These are phyloP conservation scores for Terfezia claveryi DNA, from an alignment of 495 filamentous ascomycete species.

Conservation along the genomic window DNA sequence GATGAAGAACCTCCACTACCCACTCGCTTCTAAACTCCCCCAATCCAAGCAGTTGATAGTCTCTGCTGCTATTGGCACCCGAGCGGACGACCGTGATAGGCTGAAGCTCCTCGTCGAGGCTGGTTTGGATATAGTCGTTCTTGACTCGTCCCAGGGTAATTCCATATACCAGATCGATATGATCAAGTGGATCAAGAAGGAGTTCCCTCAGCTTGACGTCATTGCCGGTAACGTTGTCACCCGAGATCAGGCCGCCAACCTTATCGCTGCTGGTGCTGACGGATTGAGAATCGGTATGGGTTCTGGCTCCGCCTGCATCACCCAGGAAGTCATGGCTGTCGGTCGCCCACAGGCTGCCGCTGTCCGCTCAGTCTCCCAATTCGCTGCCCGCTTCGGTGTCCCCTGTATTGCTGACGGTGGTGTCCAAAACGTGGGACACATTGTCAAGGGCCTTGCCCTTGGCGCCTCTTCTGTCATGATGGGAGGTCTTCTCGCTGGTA, in stretches of 20 bases:
- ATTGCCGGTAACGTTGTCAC: slow-evolving; percentile 98
- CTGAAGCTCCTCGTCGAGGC: slow-evolving; percentile 80
- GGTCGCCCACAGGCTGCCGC: slow-evolving; percentile 85
- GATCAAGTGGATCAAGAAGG: slow-evolving; percentile 83
- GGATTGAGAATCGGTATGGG: slow-evolving; percentile 98
- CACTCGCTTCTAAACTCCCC: slow-evolving; percentile 85
- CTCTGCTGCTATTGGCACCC: slow-evolving; percentile 84
- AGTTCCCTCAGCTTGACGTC: slow-evolving; percentile 68
- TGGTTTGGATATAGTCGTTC: slow-evolving; percentile 82
- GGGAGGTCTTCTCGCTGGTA: slow-evolving; percentile 91
- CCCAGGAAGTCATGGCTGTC: slow-evolving; percentile 98
- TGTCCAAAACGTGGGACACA: slow-evolving; percentile 95
- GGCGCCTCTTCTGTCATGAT: slow-evolving; percentile 97
- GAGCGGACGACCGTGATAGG: slow-evolving; percentile 70
- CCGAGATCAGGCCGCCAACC: slow-evolving; percentile 68
- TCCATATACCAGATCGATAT: slow-evolving; percentile 92
- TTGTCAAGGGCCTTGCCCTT: slow-evolving; percentile 90
- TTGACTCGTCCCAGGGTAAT: slow-evolving; percentile 94
- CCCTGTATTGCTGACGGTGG: slow-evolving; percentile 96
- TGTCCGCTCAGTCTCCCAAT: slow-evolving; percentile 68
- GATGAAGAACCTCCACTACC: slow-evolving; percentile 97
- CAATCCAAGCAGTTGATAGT: slow-evolving; percentile 95
- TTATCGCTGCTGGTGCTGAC: slow-evolving; percentile 89
- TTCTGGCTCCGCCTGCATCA: slow-evolving; percentile 93
- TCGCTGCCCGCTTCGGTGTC: slow-evolving; percentile 83